phyloP scores from a whole-genome alignment of 805 yeast genomes.

The Pichia eremophila region DNA sequence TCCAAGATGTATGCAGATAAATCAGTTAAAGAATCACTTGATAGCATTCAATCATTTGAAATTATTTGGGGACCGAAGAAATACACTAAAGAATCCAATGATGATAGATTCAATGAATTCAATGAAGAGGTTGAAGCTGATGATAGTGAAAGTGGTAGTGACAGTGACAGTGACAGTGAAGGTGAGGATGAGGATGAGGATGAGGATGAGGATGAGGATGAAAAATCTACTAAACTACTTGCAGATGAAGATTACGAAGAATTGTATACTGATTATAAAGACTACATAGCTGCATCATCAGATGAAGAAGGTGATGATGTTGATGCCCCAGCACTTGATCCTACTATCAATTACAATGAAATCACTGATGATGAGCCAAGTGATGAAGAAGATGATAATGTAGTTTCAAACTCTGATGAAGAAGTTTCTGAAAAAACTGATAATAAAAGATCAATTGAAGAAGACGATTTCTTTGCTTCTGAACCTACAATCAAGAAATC shows the following conservation, averaged over 20 bases:
- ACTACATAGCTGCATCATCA: slow-evolving; percentile 33
- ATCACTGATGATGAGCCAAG: slow-evolving; percentile 59
- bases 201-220: slow-evolving; percentile 4
- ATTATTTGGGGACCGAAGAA: slow-evolving; percentile 11
- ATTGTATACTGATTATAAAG: slow-evolving; percentile 19
- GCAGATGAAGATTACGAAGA: slow-evolving; percentile 13
- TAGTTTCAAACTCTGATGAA: slow-evolving; percentile 3
- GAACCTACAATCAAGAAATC: slow-evolving; percentile 15
- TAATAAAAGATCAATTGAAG: slow-evolving; percentile 11
- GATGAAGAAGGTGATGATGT: slow-evolving; percentile 28
- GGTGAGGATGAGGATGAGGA: slow-evolving; percentile 16
- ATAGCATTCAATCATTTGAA: slow-evolving; percentile 6
- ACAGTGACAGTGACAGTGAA: slow-evolving; percentile 7
- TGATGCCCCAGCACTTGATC: slow-evolving; percentile 19
- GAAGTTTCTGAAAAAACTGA: slow-evolving; percentile 33
- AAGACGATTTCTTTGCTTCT: slow-evolving; percentile 35
- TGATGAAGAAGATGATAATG: slow-evolving; percentile 1
- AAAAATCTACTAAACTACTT: slow-evolving; percentile 3
- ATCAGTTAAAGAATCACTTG: slow-evolving; percentile 1
- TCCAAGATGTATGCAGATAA: slow-evolving; percentile 40
- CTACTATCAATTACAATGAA: slow-evolving; percentile 41
- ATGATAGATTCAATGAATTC: slow-evolving; percentile 5
- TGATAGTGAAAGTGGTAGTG: background rate
- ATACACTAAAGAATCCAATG: slow-evolving; percentile 8
- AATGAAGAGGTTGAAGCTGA: slow-evolving; percentile 11